Percentiles rank a stretch among this genome's conserved stretches.
phyloP scores from a whole-genome alignment of 164 flowering plant species.

The Brasenia schreberi region DNA sequence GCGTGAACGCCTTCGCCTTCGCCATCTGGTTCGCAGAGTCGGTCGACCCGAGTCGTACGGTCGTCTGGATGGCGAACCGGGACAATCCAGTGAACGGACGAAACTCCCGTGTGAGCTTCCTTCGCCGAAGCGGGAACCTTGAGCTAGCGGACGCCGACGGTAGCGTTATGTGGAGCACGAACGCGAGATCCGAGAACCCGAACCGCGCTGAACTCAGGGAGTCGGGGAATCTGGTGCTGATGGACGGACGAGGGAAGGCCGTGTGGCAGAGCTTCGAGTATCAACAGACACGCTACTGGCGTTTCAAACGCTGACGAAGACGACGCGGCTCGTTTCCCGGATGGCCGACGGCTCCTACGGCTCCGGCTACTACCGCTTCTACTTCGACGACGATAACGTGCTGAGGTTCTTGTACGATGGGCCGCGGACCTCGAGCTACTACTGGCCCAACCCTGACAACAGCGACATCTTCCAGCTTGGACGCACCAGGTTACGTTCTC shows the following conservation, averaged over 20 bases:
- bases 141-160: slow-evolving; percentile 6
- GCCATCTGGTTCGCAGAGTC: slow-evolving; percentile 15
- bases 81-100: slow-evolving; percentile 9
- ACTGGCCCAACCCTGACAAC: slow-evolving; percentile 8
- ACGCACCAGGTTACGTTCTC: neutral
- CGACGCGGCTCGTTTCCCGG: slow-evolving; percentile 3
- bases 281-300: slow-evolving; percentile 15
- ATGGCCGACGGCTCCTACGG: neutral
- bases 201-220: no score
- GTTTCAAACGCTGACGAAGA: slow-evolving; percentile 4
- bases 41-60: neutral
- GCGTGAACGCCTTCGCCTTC: slow-evolving; percentile 10
- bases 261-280: slow-evolving; percentile 31
- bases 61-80: slow-evolving; percentile 11
- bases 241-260: neutral
- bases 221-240: slow-evolving; percentile 15
- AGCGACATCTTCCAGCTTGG: neutral
- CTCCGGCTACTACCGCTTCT: slow-evolving; percentile 6
- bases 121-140: slow-evolving; percentile 6
- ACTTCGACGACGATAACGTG: slow-evolving; percentile 9
- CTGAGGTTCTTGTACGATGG: slow-evolving; percentile 10
- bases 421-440: slow-evolving; percentile 6
- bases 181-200: no score
- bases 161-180: neutral
- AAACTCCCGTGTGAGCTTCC: slow-evolving; percentile 4